Evolutionary conservation across 805 yeast species (phyloP).

Genomic region (Priceomyces carsonii): DNA sequence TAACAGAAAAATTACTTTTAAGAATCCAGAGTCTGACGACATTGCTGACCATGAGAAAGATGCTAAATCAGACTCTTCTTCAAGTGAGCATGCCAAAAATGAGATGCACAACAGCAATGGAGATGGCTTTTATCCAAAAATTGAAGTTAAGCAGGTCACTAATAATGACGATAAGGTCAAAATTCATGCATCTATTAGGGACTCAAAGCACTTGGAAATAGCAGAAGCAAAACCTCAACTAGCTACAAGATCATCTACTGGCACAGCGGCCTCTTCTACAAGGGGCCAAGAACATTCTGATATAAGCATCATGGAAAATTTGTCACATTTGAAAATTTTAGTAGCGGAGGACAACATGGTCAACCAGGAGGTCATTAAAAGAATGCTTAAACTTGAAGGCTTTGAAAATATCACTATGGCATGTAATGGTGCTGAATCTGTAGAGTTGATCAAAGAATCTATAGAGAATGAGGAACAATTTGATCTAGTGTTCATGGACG

Average conservation of each 20-base stretch:
- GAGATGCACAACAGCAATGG: background rate
- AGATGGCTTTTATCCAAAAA: background rate
- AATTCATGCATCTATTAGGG: background rate
- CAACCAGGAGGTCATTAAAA: slow-evolving; percentile 87
- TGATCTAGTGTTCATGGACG: slow-evolving; percentile 92
- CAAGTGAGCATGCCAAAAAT: background rate
- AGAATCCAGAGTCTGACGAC: slow-evolving; percentile 9
- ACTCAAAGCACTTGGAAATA: too few species aligned
- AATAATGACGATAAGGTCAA: background rate
- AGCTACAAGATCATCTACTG: slow-evolving; percentile 49
- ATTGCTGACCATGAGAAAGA: slow-evolving; percentile 4
- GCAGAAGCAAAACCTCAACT: slow-evolving; percentile 39
- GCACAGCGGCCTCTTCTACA: slow-evolving; percentile 47
- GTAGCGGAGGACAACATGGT: slow-evolving; percentile 95
- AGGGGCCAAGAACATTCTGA: slow-evolving; percentile 13
- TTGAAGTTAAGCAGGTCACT: too few species aligned
- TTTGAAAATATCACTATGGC: slow-evolving; percentile 72
- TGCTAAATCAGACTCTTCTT: background rate
- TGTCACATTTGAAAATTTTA: slow-evolving; percentile 51
- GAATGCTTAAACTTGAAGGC: slow-evolving; percentile 89
- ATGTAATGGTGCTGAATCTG: slow-evolving; percentile 89
- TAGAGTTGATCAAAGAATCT: slow-evolving; percentile 59
- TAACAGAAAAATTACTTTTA: slow-evolving; percentile 51
- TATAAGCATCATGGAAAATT: slow-evolving; percentile 23
- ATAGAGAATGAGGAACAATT: slow-evolving; percentile 42